Evolutionary conservation across 208 protist genomes (phyloP).

Genomic region (Leishmania arabica): DNA sequence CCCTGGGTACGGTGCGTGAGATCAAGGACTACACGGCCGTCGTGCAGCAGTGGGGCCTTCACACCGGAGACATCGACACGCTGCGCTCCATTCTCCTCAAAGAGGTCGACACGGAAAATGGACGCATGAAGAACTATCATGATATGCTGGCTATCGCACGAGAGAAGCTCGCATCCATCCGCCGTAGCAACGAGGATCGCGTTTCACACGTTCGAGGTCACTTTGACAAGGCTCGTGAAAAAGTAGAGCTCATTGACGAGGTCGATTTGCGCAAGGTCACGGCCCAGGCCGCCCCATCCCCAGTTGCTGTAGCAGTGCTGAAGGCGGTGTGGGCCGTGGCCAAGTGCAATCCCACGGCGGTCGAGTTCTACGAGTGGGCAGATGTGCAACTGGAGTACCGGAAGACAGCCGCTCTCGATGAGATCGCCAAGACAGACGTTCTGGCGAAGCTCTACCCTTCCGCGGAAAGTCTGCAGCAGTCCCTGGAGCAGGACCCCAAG

Average conservation of each 20-base stretch:
- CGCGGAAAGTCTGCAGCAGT: constrained; percentile 30
- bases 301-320: constrained; percentile 61
- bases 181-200: constrained; percentile 67
- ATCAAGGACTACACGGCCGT: constrained; percentile 40
- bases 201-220: constrained; percentile 39
- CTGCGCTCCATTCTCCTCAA: constrained; percentile 53
- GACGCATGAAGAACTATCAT: constrained; percentile 50
- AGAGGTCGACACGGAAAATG: constrained; percentile 53
- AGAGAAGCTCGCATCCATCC: constrained; percentile 54
- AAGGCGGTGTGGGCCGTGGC: constrained; percentile 55
- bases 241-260: constrained; percentile 46
- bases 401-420: constrained; percentile 33
- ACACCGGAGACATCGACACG: constrained; percentile 44
- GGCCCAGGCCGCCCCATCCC: constrained; percentile 48
- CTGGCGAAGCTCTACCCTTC: constrained; percentile 45
- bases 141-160: constrained; percentile 49
- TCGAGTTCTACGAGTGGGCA: constrained; percentile 61
- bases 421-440: constrained; percentile 52
- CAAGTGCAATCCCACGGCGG: constrained; percentile 56
- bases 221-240: constrained; percentile 42
- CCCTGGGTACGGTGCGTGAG: constrained; percentile 54
- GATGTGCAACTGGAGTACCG: constrained; percentile 70
- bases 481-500: constrained; percentile 35
- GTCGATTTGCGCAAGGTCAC: constrained; percentile 58
- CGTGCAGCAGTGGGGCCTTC: constrained; percentile 63